phyloP scores from a whole-genome alignment of 352 stramenopile genomes.

The Globisporangium carolinianum region DNA sequence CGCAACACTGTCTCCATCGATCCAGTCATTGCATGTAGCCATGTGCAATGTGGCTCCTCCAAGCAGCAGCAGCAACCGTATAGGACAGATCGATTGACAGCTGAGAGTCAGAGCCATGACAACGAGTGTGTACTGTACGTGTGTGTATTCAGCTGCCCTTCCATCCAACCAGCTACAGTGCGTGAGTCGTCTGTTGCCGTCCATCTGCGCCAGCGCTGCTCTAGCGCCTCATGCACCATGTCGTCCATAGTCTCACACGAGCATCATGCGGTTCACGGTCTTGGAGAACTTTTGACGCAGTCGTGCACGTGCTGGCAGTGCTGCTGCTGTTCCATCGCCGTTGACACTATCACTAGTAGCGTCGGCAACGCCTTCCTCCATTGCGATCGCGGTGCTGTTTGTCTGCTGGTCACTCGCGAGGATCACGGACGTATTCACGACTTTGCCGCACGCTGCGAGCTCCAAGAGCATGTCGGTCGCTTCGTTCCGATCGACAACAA shows the following conservation, averaged over 20 bases:
- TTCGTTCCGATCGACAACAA: conserved; percentile 52
- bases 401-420: conserved; percentile 22
- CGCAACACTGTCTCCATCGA: too few species aligned
- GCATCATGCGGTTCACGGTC: conserved; percentile 42
- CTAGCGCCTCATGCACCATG: background rate
- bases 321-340: conserved; percentile 7
- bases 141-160: too few species aligned
- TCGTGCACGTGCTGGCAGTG: conserved; percentile 15
- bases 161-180: too few species aligned
- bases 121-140: too few species aligned
- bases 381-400: conserved; percentile 26
- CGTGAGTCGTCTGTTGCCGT: background rate
- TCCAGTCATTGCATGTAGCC: too few species aligned
- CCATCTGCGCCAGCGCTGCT: too few species aligned
- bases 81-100: conserved; percentile 2
- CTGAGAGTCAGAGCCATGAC: background rate
- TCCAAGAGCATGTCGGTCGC: conserved; percentile 66
- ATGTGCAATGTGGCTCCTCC: too few species aligned
- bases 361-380: conserved; percentile 21
- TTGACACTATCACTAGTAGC: background rate
- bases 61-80: background rate
- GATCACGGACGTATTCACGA: conserved; percentile 45
- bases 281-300: conserved; percentile 30
- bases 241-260: conserved; percentile 19
- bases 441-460: conserved; percentile 48